phyloP scores from a whole-genome alignment of 345 rosid genomes.

The Eucalyptus paniculata region DNA sequence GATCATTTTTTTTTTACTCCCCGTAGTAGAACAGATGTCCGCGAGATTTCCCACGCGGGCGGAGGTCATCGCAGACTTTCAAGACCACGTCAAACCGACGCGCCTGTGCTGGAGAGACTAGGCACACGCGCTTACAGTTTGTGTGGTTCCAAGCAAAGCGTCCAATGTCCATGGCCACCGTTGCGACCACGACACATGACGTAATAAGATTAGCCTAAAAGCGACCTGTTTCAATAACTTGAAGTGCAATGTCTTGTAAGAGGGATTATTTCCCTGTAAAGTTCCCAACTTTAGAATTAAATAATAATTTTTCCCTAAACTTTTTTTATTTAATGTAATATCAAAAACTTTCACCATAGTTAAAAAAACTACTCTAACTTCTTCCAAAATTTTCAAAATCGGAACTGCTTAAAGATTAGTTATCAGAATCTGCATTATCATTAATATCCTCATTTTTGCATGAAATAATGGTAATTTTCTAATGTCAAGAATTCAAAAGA shows the following conservation, averaged over 20 bases:
- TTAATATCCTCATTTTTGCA: neutral
- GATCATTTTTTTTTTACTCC: too few species aligned
- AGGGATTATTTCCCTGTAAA: neutral
- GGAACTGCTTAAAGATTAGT: neutral
- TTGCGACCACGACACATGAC: neutral
- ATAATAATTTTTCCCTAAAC: neutral
- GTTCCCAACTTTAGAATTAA: neutral
- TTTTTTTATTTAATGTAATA: too few species aligned
- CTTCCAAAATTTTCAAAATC: neutral
- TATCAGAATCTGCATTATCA: fast-evolving
- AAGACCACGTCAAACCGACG: neutral
- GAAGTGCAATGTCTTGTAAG: neutral
- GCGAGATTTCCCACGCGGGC: neutral
- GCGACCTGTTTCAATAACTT: neutral
- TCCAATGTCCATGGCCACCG: too few species aligned
- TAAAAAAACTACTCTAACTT: neutral
- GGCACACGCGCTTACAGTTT: neutral
- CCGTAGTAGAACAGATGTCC: neutral
- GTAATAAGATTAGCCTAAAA: neutral
- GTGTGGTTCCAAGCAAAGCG: neutral
- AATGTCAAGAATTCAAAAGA: neutral
- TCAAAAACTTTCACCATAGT: too few species aligned
- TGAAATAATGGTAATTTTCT: neutral
- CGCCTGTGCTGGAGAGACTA: neutral
- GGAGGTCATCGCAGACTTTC: neutral